Evolutionary conservation across 768 basidiomycete species (phyloP), one percentile per base, ranked within the genome.

Genomic region (Paxillus ammoniavirescens): DNA sequence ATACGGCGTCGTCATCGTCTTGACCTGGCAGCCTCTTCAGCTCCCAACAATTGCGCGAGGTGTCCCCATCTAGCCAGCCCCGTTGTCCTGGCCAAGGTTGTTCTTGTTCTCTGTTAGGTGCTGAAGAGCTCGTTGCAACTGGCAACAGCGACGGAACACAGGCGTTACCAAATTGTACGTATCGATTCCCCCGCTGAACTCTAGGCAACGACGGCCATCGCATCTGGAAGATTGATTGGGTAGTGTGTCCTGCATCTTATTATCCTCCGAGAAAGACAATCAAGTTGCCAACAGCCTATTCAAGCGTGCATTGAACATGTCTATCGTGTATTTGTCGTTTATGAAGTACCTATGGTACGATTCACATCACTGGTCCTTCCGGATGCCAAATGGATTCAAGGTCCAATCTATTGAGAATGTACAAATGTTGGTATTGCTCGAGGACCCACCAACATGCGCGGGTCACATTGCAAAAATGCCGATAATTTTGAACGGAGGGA

Each of bases 401-500:
- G n/a, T 40, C 38, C 7, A 18, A 7, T n/a, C n/a, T 17, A 17
- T 17, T 49, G 14, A 40, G 26, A 49, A 14, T 31, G 31, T 8
- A 8, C 31, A 35, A 13, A 35, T 35, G 35, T 35, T 15, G 5
- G 37, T 9, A 50, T 31, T 42, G n/a, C 33, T 46, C 15, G 12
- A 38, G 6, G 33, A 26, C 33, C 18, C 33, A 42, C 41, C 13
- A 13, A 8, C 18, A 40, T 23, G 23, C 15, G 41, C 12, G 21
- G 7, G 30, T 69, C 70, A 94, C 48, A 89, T 88, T 42, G 92
- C 74, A 68, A 94, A 97, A 59, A 98, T 79, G 38, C 96, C 96
- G 33, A 97, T 80, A 58, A 98, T 84, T 74, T 90, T 96, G 79
- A 98, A 98, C 42, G 82, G 74, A 8, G 87, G 82, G 8, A 94